Evolutionary conservation across 2,329 filamentous ascomycete genomes (phyloP), one percentile per base, ranked within the genome.

Genomic region (Pyricularia grisea): DNA sequence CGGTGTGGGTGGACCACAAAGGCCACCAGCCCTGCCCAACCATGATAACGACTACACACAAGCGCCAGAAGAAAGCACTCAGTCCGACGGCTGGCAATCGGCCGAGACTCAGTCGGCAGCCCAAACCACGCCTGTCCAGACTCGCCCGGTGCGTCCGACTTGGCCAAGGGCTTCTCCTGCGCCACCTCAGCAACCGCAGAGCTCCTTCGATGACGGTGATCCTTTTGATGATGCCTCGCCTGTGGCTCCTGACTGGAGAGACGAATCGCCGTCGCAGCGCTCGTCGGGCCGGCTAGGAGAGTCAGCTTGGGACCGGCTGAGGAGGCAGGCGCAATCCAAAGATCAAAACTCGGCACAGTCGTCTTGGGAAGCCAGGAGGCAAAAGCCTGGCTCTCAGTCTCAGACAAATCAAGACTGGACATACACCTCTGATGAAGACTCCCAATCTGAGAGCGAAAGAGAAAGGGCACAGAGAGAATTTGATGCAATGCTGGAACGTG

Each of bases 401-500:
- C 17, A 66, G 23, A 17, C 25, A 4, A 66, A 70, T 25, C 70
- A 68, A 31, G 71, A 70, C 36, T 31, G 68, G 33, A 65, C 68
- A 31, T 68, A 30, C 36, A 31, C 42, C 11, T 65, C 28, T 5
- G 61, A 50, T 4, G 67, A 33, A 2, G 67, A 60, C 10, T 33
- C 50, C 28, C 42, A 65, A 17, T 36, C 42, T 6, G 66, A 67
- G 20, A 50, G 2, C 17, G 66, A 67, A 58, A 42, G 42, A 36
- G 66, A 67, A 31, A 67, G 20, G 42, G 73, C 71, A 1, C 73
- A 74, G 55, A 72, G 68, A 61, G 70, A 74, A 27, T 74, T 74
- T 67, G 73, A 74, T 23, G 72, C 65, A n/a, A 72, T 74, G 73
- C 69, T 74, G 12, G 73, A 74, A 36, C 63, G 64, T n/a, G 73